A percentile compares a stretch with the other conserved stretches of the same genome.
phyloP scores from a whole-genome alignment of 2,329 filamentous ascomycete species.

The Xylariaceae sp. region DNA sequence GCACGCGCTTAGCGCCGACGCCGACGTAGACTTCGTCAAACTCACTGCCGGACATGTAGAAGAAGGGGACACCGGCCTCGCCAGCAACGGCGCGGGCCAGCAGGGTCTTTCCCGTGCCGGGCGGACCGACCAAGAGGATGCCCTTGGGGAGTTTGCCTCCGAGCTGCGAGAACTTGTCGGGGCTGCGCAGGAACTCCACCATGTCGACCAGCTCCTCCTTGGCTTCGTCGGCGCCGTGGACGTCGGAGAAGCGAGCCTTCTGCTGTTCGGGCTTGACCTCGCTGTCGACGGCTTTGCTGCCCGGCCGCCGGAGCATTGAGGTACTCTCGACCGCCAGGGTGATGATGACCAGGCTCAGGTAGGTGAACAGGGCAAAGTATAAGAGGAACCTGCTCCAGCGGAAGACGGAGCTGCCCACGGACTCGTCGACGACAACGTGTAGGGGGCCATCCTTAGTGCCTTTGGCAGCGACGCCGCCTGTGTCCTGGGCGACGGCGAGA shows the following conservation, averaged over 20 bases:
- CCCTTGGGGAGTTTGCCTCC: slow-evolving; percentile 97
- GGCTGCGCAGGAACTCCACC: slow-evolving; percentile 92
- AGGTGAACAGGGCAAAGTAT: slow-evolving; percentile 73
- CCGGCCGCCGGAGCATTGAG: slow-evolving; percentile 74
- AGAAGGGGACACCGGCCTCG: slow-evolving; percentile 96
- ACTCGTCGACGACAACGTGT: slow-evolving; percentile 94
- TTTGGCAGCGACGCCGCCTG: slow-evolving; percentile 43
- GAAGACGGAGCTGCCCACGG: slow-evolving; percentile 72
- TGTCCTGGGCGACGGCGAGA: slow-evolving; percentile 48
- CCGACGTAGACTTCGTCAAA: slow-evolving; percentile 99
- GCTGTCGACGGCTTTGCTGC: slow-evolving; percentile 59
- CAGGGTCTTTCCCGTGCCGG: slow-evolving; percentile 95
- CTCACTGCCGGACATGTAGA: slow-evolving; percentile 99
- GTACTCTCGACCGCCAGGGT: slow-evolving; percentile 80
- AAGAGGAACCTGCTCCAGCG: slow-evolving; percentile 87
- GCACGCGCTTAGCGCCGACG: slow-evolving; percentile 92
- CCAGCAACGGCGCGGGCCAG: slow-evolving; percentile 93
- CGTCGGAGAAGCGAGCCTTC: slow-evolving; percentile 84
- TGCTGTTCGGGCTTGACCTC: slow-evolving; percentile 93
- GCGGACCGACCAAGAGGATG: slow-evolving; percentile 89
- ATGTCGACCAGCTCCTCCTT: slow-evolving; percentile 97
- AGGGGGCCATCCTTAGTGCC: slow-evolving; percentile 81
- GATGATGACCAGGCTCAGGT: slow-evolving; percentile 73
- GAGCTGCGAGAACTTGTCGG: slow-evolving; percentile 86
- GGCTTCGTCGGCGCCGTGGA: slow-evolving; percentile 95